phyloP scores from a whole-genome alignment of 257 asterid genomes.

The Avicennia marina region DNA sequence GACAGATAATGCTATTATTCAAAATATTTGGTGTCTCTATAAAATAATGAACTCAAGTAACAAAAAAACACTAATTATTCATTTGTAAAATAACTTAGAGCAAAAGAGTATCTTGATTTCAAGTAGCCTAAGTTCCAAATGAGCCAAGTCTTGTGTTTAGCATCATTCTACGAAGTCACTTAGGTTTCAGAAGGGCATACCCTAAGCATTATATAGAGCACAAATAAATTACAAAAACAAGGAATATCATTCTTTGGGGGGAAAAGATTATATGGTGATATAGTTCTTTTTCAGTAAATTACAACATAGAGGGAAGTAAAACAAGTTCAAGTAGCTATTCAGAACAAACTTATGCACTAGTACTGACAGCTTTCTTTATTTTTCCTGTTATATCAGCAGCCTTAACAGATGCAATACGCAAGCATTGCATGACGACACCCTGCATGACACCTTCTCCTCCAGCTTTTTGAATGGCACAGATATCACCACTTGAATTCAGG shows the following conservation, averaged over 20 bases:
- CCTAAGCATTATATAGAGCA: background rate
- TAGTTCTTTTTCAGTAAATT: too few species aligned
- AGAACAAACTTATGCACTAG: constrained; percentile 6
- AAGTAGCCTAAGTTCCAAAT: too few species aligned
- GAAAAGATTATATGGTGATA: too few species aligned
- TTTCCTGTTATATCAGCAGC: constrained; percentile 84
- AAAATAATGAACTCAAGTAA: too few species aligned
- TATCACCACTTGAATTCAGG: constrained; percentile 72
- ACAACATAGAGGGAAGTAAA: too few species aligned
- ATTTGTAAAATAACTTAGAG: too few species aligned
- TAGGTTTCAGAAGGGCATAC: too few species aligned
- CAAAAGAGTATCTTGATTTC: too few species aligned
- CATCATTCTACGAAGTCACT: background rate
- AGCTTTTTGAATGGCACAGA: constrained; percentile 91
- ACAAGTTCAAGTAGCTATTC: background rate
- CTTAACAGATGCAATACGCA: constrained; percentile 88
- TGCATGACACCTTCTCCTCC: constrained; percentile 83
- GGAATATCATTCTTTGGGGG: background rate
- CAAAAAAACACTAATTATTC: too few species aligned
- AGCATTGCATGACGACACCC: constrained; percentile 89
- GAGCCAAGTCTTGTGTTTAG: background rate
- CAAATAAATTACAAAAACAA: too few species aligned
- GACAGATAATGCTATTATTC: too few species aligned
- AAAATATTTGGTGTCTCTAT: too few species aligned
- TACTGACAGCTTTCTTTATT: constrained; percentile 75